Base-by-base conservation (phyloP, 2,329 filamentous ascomycete species). In the Xylaria sp. region DNA sequence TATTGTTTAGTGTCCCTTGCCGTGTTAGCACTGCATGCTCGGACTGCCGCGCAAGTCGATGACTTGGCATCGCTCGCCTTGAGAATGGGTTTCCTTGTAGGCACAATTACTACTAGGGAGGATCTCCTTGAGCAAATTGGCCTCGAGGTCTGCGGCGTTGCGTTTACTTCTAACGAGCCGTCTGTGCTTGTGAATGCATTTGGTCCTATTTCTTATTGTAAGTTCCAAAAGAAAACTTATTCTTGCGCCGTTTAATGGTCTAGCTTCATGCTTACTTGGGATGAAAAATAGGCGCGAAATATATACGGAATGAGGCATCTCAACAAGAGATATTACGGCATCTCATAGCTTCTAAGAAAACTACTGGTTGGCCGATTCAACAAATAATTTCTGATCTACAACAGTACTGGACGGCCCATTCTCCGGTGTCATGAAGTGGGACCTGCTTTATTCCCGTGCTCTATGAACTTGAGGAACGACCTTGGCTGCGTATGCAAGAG, bases 151-250 rank as follows among this genome's bases (percentile, higher is more conserved):
- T 84, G 82, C 61, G 82, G 82, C 1, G 76, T 84, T 12, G 81
- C 83, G 0, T 82, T 85, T 55, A 82, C 82, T 0, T 76, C 81
- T n/a, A 80, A 80, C 5, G 80, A 77, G 4, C 75, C 81, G 0
- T 72, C 83, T 0, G 82, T 84, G 1, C 74, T 83, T 4, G 81
- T 85, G 3, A 85, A 85, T 66, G 77, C 82, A 2, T 85, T 85
- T 70, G 84, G 83, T 0, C 83, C 83, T 14, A 83, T 85, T 32
- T 76, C 80, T 1, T 85, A 81, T 60, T 84, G 83, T 84, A 71
- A 74, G 80, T 76, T 7, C 3, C 9, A 9, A 27, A 32, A 27
- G 4, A 9, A 45, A 34, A 21, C 47, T 39, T 11, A 4, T 27
- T 48, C 32, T 54, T 50, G 21, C 5, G 9, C 45, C 51, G 12